Percentiles rank a stretch among this genome's conserved stretches.
These are phyloP conservation scores for Erigeron canadensis DNA, from an alignment of 129 eudicot genomes.

Conservation along the genomic window DNA sequence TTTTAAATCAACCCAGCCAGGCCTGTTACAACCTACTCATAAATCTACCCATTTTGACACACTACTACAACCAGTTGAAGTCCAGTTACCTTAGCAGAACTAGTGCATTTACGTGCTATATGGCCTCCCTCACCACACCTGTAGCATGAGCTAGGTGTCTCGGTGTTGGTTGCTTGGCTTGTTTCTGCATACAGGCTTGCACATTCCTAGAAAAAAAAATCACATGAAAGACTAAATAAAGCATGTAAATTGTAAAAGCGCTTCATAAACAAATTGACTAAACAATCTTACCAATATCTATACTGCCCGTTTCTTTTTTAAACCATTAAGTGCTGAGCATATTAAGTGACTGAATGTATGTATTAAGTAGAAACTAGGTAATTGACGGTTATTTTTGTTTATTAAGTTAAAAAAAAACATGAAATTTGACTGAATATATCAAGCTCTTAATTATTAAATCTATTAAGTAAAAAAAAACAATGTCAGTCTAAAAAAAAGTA, in stretches of 20 bases:
- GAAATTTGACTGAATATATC: too few species aligned
- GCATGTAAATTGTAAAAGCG: constrained; percentile 8
- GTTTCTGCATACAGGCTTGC: constrained; percentile 46
- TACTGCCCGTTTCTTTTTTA: too few species aligned
- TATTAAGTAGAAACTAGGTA: too few species aligned
- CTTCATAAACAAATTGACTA: not conserved
- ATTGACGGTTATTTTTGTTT: too few species aligned
- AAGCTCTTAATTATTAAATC: too few species aligned
- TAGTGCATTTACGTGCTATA: constrained; percentile 57
- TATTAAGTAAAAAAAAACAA: too few species aligned
- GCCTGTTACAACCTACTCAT: not conserved
- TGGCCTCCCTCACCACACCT: constrained; percentile 17
- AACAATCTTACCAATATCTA: not conserved
- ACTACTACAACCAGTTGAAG: not conserved
- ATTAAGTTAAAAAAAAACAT: too few species aligned
- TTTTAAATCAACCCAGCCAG: not conserved
- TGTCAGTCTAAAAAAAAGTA: too few species aligned
- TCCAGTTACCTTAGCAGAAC: constrained; percentile 44
- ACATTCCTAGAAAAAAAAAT: constrained; percentile 51
- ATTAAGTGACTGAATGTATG: too few species aligned
- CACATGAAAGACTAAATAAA: constrained; percentile 4
- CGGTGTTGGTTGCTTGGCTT: constrained; percentile 34
- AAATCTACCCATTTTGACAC: not conserved
- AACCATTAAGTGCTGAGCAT: too few species aligned
- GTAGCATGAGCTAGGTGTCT: constrained; percentile 14